Evolutionary conservation across 2,329 filamentous ascomycete species (phyloP), one percentile per base, ranked within the genome.

Genomic region (Rutstroemia sp.): DNA sequence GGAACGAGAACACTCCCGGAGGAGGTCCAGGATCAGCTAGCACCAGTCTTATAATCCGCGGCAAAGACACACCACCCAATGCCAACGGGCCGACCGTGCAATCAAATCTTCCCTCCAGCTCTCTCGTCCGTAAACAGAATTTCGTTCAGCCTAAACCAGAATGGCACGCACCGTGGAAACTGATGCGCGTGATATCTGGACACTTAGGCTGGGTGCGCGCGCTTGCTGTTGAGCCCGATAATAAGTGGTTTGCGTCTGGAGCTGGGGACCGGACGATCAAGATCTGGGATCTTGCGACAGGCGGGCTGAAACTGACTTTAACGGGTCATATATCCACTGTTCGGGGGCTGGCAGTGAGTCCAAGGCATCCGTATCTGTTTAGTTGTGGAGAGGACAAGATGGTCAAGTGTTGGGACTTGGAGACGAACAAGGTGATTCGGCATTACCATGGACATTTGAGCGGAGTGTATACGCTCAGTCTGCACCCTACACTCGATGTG

Each of bases 331-430:
- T 96, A 67, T 95, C 90, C 49, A 95, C 90, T 4, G 92, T 96
- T 0, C 85, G 92, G 53, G 94, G 94, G 2, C 79, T 99, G 49
- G 94, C 92, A 0, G 90, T 99, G 7, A 96, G 90, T 19, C 89
- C 92, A 16, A 79, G 94, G 48, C 94, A 99, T 73, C 95, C 94
- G 0, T 99, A 99, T 69, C 80, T 99, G 9, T 99, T 99, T 73
- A 96, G 91, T 10, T 99, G 94, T 68, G 95, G 90, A 58, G 94
- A 99, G 73, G 94, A 99, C 72, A 99, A 99, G 77, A 96, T 96
- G 92, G 94, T 99, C 61, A 99, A 99, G 74, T 99, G 94, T 75
- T 99, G 94, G 94, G 94, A 99, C 75, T 76, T 99, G 63, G 94
- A 99, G 73, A 96, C 92, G n/a, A 99, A 99, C 77, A 96, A 96